Evolutionary conservation across 2,329 filamentous ascomycete genomes (phyloP).

Genomic region (Colletotrichum incanum): DNA sequence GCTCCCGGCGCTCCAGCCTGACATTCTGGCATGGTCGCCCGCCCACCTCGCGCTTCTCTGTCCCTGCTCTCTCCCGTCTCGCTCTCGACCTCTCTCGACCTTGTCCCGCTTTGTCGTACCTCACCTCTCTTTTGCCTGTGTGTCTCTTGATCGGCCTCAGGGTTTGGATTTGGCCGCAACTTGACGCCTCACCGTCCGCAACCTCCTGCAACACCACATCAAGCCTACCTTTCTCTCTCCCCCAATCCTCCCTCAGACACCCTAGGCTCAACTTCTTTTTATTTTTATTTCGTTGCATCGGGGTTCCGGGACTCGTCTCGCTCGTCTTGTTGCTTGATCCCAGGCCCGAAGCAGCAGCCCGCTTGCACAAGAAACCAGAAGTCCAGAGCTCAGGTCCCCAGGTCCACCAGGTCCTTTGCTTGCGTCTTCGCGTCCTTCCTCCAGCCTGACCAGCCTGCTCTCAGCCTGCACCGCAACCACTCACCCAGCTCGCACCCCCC

Average conservation of each 20-base stretch:
- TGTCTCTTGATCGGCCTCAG: slow-evolving; percentile 22
- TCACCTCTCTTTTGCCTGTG: slow-evolving; percentile 4
- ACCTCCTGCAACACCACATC: slow-evolving; percentile 27
- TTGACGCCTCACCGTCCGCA: slow-evolving; percentile 23
- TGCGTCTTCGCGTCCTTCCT: slow-evolving; percentile 14
- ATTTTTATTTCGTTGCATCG: slow-evolving; percentile 6
- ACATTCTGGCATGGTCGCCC: slow-evolving; percentile 30
- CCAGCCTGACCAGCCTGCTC: slow-evolving; percentile 6
- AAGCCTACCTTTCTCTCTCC: slow-evolving; percentile 1
- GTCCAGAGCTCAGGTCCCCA: slow-evolving; percentile 21
- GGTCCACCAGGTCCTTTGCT: slow-evolving; percentile 3
- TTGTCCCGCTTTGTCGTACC: slow-evolving; percentile 18
- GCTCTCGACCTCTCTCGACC: slow-evolving; percentile 13
- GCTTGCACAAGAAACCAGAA: neutral
- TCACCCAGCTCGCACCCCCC: slow-evolving; percentile 11
- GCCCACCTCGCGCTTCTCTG: slow-evolving; percentile 39
- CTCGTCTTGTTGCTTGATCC: slow-evolving; percentile 4
- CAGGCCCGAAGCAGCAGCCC: slow-evolving; percentile 10
- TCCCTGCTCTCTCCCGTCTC: slow-evolving; percentile 30
- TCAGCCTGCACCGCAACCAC: slow-evolving; percentile 18
- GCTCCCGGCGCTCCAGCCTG: slow-evolving; percentile 21
- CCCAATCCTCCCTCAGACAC: slow-evolving; percentile 21
- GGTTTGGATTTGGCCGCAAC: slow-evolving; percentile 27
- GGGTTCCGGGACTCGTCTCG: slow-evolving; percentile 6
- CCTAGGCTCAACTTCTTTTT: slow-evolving; percentile 8